Base-by-base conservation (phyloP, 306 rosid species). In the Malus sylvestris region DNA sequence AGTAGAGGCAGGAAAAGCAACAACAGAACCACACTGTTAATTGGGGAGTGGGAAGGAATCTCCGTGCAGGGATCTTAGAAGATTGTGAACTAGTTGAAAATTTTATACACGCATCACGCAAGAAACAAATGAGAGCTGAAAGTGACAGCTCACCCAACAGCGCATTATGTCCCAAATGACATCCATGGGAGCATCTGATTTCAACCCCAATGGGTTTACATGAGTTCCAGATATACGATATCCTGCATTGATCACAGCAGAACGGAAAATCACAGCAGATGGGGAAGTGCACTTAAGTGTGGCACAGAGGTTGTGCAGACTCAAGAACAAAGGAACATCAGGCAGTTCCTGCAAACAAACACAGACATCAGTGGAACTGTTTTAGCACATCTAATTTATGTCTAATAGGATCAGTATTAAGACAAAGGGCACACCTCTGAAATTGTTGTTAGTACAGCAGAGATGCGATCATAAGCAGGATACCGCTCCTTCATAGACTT, bases 151-250 rank as follows among this genome's bases (percentile, higher is more conserved):
- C 83, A 95, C 98, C 98, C 98, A 95, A 82, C 97, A 90, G 74
- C 98, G 97, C 98, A 95, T 95, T 63, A 95, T 95, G 75, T 95
- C 99, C 97, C 99, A 95, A 85, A 95, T 89, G 74, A 95, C 91
- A 35, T 85, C 90, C 96, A 92, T 92, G 23, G 99, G 99, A 23
- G 98, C 99, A 77, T 95, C 97, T 27, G 98, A 88, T 80, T 95
- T 95, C 76, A 95, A 89, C 73, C 97, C 97, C 79, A 95, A 44
- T 18, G 99, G 97, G 82, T 91, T 88, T 42, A 95, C 97, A 80
- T 95, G 99, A 68, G 99, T 89, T 81, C 97, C 97, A 5, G 99
- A 95, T 64, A 95, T 92, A 70, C 85, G 90, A 76, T 88, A 92
- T 72, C 99, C 99, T 8, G 98, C 99, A 80, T 95, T 92, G 83